Evolutionary conservation across 192 early-diverging fungal species (phyloP), one percentile per base, ranked within the genome.

Genomic region (Phlyctochytrium bullatum): DNA sequence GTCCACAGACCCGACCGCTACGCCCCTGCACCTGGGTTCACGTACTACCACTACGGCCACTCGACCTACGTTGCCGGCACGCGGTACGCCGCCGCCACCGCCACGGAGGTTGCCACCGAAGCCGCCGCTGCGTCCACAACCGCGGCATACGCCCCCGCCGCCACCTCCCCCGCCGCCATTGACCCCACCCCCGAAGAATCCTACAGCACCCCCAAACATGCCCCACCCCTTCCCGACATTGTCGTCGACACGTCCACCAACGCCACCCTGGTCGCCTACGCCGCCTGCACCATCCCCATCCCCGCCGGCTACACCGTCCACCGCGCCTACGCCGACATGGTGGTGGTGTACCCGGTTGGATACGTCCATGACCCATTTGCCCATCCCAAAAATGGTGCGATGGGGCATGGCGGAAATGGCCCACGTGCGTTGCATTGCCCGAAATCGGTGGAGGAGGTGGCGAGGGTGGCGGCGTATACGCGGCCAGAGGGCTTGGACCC

Each of bases 251-350:
- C 6, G 20, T 10, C 10, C 4, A 28, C 16, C 54, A 28, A 25
- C 16, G 25, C 10, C 12, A 25, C 20, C 14, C 4, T 57, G 4
- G 27, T 28, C 20, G 27, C 10, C 14, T 6, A 24, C 12, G 27
- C 10, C 12, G 54, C 12, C 12, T 20, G 25, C 12, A 25, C 10
- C 4, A 28, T 57, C 54, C 27, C 12, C 54, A 28, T 28, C 6
- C 54, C 54, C 14, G 54, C 10, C 54, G 54, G 54, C 6, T 57
- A 57, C 54, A 57, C 10, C 12, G 6, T 57, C 54, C 27, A 57
- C 54, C 6, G 25, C 14, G 10, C 4, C 54, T 28, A 24, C 54
- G 12, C 14, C 6, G 16, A 14, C 27, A 6, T 57, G 12, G 54
- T 57, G 10, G 27, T 25, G 14, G 27, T 27, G 12, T 6, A 20